phyloP scores from a whole-genome alignment of 495 filamentous ascomycete genomes.

The Penicillium malachiteum region DNA sequence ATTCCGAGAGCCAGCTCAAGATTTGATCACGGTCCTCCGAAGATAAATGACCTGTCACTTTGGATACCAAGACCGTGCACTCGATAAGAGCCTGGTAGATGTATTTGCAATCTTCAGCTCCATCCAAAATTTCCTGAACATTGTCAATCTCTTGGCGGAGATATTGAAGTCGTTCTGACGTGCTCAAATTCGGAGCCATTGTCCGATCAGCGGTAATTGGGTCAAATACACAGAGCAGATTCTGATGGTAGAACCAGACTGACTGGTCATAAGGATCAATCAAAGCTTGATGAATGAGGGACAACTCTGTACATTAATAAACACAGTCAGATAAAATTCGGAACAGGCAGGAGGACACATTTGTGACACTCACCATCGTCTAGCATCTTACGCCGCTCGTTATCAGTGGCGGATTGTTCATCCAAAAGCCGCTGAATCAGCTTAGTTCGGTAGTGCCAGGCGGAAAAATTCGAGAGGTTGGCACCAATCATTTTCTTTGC shows the following conservation, averaged over 20 bases:
- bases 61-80: constrained; percentile 42
- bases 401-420: constrained; percentile 62
- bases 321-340: background rate
- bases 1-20: constrained; percentile 59
- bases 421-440: constrained; percentile 74
- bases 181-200: constrained; percentile 61
- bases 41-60: constrained; percentile 34
- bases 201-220: constrained; percentile 46
- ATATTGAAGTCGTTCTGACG: constrained; percentile 62
- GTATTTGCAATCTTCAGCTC: constrained; percentile 73
- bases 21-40: constrained; percentile 44
- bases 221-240: constrained; percentile 66
- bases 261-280: constrained; percentile 91
- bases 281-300: constrained; percentile 70
- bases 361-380: constrained; percentile 58
- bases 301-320: constrained; percentile 55
- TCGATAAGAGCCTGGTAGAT: constrained; percentile 76
- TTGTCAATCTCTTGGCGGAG: constrained; percentile 65
- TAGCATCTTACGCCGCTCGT: constrained; percentile 63
- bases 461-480: constrained; percentile 92
- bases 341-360: background rate
- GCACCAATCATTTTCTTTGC: constrained; percentile 80
- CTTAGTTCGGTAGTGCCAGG: constrained; percentile 88
- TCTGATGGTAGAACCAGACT: constrained; percentile 94
- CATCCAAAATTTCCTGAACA: constrained; percentile 71